These are phyloP conservation scores for Globisporangium rhizosaccharum DNA, from an alignment of 352 stramenopile species.

Conservation along the genomic window DNA sequence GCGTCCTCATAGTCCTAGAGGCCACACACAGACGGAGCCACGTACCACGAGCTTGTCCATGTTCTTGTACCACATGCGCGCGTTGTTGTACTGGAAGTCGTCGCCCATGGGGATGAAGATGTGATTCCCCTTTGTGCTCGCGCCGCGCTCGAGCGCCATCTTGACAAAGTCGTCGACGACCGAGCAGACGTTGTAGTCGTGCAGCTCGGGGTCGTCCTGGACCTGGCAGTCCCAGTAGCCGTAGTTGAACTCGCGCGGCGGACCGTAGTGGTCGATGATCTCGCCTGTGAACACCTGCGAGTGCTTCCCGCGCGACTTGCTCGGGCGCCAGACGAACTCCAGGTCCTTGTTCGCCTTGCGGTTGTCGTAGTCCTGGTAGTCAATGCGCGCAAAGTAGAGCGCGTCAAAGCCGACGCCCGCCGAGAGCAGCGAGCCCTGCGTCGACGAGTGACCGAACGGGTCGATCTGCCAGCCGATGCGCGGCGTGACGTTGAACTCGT, in stretches of 20 bases:
- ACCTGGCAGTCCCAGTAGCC: constrained; percentile 65
- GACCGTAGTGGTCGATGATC: constrained; percentile 80
- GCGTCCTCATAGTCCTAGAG: background rate
- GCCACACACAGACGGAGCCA: background rate
- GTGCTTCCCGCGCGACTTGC: constrained; percentile 75
- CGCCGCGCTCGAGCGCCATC: constrained; percentile 59
- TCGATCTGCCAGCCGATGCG: constrained; percentile 98
- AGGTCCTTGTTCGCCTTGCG: constrained; percentile 83
- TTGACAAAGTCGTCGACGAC: constrained; percentile 86
- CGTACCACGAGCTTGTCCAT: constrained; percentile 92
- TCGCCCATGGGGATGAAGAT: constrained; percentile 90
- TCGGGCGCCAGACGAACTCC: constrained; percentile 95
- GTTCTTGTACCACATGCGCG: constrained; percentile 90
- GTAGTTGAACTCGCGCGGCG: constrained; percentile 74
- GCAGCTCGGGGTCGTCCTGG: constrained; percentile 81
- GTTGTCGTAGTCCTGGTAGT: constrained; percentile 95
- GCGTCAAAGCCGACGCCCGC: constrained; percentile 92
- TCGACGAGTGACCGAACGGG: constrained; percentile 92
- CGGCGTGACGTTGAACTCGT: constrained; percentile 92
- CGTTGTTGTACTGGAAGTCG: constrained; percentile 94
- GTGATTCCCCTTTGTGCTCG: constrained; percentile 72
- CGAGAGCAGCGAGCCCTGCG: constrained; percentile 90
- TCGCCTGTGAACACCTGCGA: constrained; percentile 86
- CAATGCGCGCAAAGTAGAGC: constrained; percentile 97
- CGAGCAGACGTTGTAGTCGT: constrained; percentile 87